Percentiles rank a stretch among this genome's conserved stretches.
These are phyloP conservation scores for Sphaerosporella brunnea DNA, from an alignment of 495 filamentous ascomycete genomes.

Conservation along the genomic window DNA sequence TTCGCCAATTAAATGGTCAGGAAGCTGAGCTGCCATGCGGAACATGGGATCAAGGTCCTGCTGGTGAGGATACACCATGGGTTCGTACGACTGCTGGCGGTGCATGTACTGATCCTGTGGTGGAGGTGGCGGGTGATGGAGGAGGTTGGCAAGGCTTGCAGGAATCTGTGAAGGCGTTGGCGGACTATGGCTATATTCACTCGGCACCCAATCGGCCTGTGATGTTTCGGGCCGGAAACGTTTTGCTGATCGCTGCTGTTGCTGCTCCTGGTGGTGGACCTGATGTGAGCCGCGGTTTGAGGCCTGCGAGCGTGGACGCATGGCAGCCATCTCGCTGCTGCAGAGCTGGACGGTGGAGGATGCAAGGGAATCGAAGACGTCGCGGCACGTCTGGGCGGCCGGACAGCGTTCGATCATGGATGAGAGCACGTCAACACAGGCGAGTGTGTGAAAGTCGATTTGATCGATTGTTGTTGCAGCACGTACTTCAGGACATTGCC, in stretches of 20 bases:
- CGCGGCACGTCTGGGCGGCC: constrained; percentile 32
- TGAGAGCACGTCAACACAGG: constrained; percentile 33
- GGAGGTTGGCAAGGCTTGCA: constrained; percentile 31
- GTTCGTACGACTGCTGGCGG: constrained; percentile 5
- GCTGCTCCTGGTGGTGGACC: no score
- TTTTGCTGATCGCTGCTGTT: not conserved
- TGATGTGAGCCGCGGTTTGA: not conserved
- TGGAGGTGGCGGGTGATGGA: constrained; percentile 22
- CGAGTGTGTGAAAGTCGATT: constrained; percentile 33
- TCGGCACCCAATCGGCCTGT: not conserved
- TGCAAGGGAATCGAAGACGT: constrained; percentile 27
- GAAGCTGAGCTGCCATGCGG: constrained; percentile 3
- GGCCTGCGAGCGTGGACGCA: constrained; percentile 23
- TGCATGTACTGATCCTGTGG: not conserved
- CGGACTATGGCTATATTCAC: not conserved
- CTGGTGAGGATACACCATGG: not conserved
- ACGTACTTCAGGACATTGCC: constrained; percentile 28
- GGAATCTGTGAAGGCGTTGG: constrained; percentile 4
- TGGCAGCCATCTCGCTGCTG: constrained; percentile 18
- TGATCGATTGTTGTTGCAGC: constrained; percentile 33
- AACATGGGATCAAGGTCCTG: constrained; percentile 11
- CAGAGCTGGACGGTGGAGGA: constrained; percentile 17
- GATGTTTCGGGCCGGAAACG: not conserved
- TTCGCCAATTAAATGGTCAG: no score
- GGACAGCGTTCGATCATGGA: constrained; percentile 35